A percentile compares a stretch with the other conserved stretches of the same genome.
phyloP scores from a whole-genome alignment of 2,329 filamentous ascomycete genomes.

The Epichloe sylvatica region DNA sequence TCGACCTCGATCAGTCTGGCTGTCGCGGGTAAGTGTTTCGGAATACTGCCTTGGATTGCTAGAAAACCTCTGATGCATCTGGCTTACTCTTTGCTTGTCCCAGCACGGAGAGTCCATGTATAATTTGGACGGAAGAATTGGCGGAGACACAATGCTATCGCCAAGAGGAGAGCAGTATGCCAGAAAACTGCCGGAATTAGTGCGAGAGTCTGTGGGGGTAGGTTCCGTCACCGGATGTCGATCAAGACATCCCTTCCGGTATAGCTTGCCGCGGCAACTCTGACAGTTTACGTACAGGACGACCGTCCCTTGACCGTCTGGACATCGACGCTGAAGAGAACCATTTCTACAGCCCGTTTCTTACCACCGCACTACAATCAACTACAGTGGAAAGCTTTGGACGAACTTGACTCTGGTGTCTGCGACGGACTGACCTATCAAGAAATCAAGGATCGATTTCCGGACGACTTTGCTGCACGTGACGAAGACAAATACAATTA shows the following conservation, averaged over 20 bases:
- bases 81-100: not conserved
- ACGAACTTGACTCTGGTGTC: conserved; percentile 91
- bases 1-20: conserved; percentile 88
- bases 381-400: conserved; percentile 94
- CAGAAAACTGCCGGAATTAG: conserved; percentile 66
- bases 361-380: conserved; percentile 76
- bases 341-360: conserved; percentile 79
- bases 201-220: conserved; percentile 77
- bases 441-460: conserved; percentile 81
- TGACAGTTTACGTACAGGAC: conserved; percentile 26
- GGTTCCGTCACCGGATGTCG: conserved; percentile 17
- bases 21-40: conserved; percentile 59
- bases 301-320: conserved; percentile 48
- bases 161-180: conserved; percentile 80
- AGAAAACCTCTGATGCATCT: not conserved
- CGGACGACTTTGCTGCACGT: conserved; percentile 86
- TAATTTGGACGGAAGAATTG: conserved; percentile 82
- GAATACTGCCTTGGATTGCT: not conserved
- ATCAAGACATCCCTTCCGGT: not conserved
- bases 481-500: conserved; percentile 99
- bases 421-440: conserved; percentile 95
- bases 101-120: conserved; percentile 90
- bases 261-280: not conserved
- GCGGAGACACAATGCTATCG: conserved; percentile 80
- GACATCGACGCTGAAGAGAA: conserved; percentile 57